Percentiles rank a stretch among this genome's conserved stretches.
Conservation (phyloP, 768 basidiomycete species). For the Kwoniella sp. region DNA sequence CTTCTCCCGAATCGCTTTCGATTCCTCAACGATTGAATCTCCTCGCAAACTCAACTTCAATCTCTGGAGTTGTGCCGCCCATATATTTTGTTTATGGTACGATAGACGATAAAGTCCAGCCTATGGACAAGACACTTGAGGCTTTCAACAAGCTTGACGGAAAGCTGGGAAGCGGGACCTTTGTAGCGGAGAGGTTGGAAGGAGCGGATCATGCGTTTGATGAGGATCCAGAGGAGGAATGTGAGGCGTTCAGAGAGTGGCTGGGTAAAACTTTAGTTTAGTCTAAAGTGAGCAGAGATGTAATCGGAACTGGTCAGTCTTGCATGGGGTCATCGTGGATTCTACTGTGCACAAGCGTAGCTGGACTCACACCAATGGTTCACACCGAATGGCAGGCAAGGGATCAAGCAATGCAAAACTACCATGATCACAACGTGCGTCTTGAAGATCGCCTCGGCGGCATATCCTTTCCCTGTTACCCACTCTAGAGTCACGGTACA, state of each 20-base stretch:
- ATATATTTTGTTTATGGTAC: conserved; percentile 41
- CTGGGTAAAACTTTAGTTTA: conserved; percentile 26
- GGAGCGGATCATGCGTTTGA: conserved; percentile 47
- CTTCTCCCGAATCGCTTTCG: conserved; percentile 34
- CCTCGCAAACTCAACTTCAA: background rate
- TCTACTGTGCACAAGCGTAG: too few relatives aligned
- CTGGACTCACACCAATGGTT: too few relatives aligned
- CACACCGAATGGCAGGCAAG: too few relatives aligned
- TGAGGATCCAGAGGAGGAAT: conserved; percentile 42
- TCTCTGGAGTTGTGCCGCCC: conserved; percentile 16
- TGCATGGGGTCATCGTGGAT: too few relatives aligned
- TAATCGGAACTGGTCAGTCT: too few relatives aligned
- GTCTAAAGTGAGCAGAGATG: too few relatives aligned
- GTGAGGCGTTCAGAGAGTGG: conserved; percentile 44
- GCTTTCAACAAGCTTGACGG: conserved; percentile 24
- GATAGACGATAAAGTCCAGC: conserved; percentile 44
- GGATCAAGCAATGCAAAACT: too few relatives aligned
- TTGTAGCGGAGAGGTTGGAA: conserved; percentile 26
- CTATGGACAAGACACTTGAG: conserved; percentile 39
- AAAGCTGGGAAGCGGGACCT: conserved; percentile 1
- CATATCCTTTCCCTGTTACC: too few relatives aligned
- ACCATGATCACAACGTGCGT: too few relatives aligned
- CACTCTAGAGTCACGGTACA: too few relatives aligned
- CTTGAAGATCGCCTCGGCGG: too few relatives aligned
- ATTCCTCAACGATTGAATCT: conserved; percentile 38